A percentile compares a stretch with the other conserved stretches of the same genome.
phyloP scores from a whole-genome alignment of 2,329 filamentous ascomycete genomes.

The Curvularia sp. region DNA sequence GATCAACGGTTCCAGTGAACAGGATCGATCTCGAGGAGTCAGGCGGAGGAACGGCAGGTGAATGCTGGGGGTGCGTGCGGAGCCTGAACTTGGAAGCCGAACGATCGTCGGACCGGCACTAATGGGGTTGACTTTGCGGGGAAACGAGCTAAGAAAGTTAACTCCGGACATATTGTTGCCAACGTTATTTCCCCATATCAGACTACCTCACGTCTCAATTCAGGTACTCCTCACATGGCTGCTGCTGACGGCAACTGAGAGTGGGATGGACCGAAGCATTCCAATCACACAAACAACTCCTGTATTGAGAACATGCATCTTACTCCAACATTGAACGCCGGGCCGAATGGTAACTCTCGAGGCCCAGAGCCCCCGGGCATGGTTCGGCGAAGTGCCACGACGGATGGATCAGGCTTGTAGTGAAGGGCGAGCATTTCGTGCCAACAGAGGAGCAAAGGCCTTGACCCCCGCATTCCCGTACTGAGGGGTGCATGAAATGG shows the following conservation, averaged over 20 bases:
- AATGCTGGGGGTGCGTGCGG: slow-evolving; percentile 31
- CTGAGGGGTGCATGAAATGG: slow-evolving; percentile 15
- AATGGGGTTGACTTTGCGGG: slow-evolving; percentile 40
- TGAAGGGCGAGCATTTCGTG: background rate
- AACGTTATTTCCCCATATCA: slow-evolving; percentile 30
- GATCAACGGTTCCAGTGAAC: slow-evolving; percentile 7
- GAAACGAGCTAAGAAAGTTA: slow-evolving; percentile 36
- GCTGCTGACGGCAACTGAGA: background rate
- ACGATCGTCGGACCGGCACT: slow-evolving; percentile 31
- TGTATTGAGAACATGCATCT: background rate
- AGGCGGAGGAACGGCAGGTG: slow-evolving; percentile 34
- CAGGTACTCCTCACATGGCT: background rate
- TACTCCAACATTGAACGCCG: background rate
- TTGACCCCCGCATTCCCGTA: slow-evolving; percentile 18
- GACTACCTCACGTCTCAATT: slow-evolving; percentile 2
- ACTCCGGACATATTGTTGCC: slow-evolving; percentile 10
- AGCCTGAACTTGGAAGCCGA: slow-evolving; percentile 31
- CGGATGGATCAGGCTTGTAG: background rate
- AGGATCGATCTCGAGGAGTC: slow-evolving; percentile 36
- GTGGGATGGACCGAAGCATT: background rate
- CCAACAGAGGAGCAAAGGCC: background rate
- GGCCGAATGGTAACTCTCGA: slow-evolving; percentile 6
- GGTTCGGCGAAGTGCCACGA: slow-evolving; percentile 9
- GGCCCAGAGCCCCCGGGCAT: slow-evolving; percentile 5
- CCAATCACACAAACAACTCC: background rate